Evolutionary conservation across 306 rosid species (phyloP), one percentile per base, ranked within the genome.

Genomic region (Cicer bijugum): DNA sequence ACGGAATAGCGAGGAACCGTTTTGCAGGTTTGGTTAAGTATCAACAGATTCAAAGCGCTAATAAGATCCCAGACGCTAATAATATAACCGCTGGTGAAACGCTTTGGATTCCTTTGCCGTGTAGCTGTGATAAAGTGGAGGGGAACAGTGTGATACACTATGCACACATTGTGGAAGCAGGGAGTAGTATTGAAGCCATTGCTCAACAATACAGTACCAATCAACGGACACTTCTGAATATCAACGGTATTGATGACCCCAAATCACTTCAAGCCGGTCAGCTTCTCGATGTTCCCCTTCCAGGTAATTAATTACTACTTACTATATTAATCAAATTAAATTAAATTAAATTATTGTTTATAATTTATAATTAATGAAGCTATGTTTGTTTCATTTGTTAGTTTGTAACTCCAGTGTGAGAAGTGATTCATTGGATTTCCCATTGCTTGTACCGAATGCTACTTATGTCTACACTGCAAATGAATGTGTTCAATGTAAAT

Each of bases 231-330:
- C 82, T 94, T 4, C 71, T 89, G 44, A 12, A 8, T 3, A 75
- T 93, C 23, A 93, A 93, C 35, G 85, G 80, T 6, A 84, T 91
- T 5, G 1, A 73, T 1, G 80, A 86, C 42, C 76, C 89, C 6
- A 80, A 19, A 5, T 0, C 15, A 0, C 90, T 94, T 61, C 0
- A 62, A 55, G 91, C 88, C 3, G 60, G 52, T 14, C 96, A 87
- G 56, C 44, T 91, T 71, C 88, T 91, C 7, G 95, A 94, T 78
- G 88, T 94, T 81, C 98, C 98, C 16, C 96, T 94, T 57, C 64
- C 5, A 82, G 98, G 98, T 89, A 37, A 4, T 8, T 20, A 23
- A 23, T 45, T 10, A 8, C 7, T 48, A n/a, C 2, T 14, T 50
- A 50, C 33, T 28, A 28, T 28, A 28, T 28, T 28, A 28, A 28